Evolutionary conservation across 768 basidiomycete genomes (phyloP), one percentile per base, ranked within the genome.

Genomic region (Russula olivacea): DNA sequence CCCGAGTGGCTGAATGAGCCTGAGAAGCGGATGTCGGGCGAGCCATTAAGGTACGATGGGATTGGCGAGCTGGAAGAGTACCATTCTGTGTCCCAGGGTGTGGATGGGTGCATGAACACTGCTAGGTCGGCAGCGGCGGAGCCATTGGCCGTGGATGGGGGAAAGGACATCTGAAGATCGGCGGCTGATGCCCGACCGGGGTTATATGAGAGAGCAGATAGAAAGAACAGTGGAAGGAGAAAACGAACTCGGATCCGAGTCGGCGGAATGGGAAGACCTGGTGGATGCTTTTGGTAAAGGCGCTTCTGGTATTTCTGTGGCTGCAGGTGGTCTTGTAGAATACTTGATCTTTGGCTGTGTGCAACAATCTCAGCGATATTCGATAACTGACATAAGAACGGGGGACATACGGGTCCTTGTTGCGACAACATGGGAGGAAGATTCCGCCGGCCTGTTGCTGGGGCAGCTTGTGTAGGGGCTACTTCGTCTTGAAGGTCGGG

Each of bases 121-220:
- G 76, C 79, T 6, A 81, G 72, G 68, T 81, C 80, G 48, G 74
- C 72, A 2, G 80, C 76, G 7, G 69, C 59, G n/a, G 72, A 76
- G 60, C 72, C 77, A 38, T 75, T 70, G 14, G 51, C 66, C 6
- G 71, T 66, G 11, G 72, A 68, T 23, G 74, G 74, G 17, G 76
- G 78, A 58, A 74, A 74, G 11, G 77, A 75, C 58, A 74, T 71
- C 11, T 64, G 53, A 45, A 74, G 66, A 19, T 66, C 74, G 61
- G 8, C 7, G 1, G 63, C 53, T 41, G 38, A 30, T 12, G 10
- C 9, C 10, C 15, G 9, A 7, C 17, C 7, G 34, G 11, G 10
- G 38, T 12, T 38, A 38, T 0, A 45, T 19, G 15, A 36, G 23
- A 43, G 14, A 23, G 12, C 14, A 21, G 23, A 21, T 23, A 47